Percentiles rank a stretch among this genome's conserved stretches.
Conservation (phyloP, 345 rosid genomes). For the Brassica incana region DNA sequence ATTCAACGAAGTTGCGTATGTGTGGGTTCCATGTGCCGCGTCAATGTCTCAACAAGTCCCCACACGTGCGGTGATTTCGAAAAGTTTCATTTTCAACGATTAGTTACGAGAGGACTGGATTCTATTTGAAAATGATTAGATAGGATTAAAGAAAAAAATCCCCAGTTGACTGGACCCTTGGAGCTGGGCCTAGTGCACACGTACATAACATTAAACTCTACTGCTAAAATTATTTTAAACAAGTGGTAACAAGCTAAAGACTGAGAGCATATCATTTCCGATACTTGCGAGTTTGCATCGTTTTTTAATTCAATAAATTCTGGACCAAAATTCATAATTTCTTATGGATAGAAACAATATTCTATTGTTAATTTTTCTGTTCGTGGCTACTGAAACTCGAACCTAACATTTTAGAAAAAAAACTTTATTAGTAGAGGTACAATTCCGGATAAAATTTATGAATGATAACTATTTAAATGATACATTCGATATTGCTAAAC, state of each 20-base stretch:
- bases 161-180: neutral
- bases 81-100: neutral
- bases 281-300: neutral
- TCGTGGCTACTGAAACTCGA: neutral
- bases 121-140: neutral
- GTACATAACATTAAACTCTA: neutral
- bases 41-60: neutral
- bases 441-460: neutral
- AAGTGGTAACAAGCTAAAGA: neutral
- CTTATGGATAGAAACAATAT: neutral
- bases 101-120: neutral
- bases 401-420: too few species aligned
- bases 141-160: neutral
- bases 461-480: neutral
- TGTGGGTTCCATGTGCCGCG: neutral
- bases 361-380: neutral
- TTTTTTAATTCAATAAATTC: neutral
- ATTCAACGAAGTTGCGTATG: neutral
- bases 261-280: neutral
- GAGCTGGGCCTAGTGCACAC: neutral
- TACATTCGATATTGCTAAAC: neutral
- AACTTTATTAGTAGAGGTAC: too few species aligned
- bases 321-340: neutral
- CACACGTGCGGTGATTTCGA: neutral
- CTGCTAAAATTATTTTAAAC: neutral